Evolutionary conservation across 768 basidiomycete species (phyloP), one percentile per base, ranked within the genome.

Genomic region (Paxillus ammoniavirescens): DNA sequence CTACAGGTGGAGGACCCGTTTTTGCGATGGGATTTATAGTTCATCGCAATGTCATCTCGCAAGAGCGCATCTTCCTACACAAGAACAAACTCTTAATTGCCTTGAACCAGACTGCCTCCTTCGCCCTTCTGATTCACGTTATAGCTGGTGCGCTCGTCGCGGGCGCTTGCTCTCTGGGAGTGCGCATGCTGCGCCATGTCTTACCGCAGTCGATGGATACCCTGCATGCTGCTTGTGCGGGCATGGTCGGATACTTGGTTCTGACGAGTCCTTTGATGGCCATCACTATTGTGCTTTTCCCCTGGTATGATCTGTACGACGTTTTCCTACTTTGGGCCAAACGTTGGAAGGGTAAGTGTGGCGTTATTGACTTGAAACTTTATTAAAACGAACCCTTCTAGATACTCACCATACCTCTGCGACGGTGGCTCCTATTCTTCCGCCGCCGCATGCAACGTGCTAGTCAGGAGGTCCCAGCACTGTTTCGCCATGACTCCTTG

Each of bases 151-250:
- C 42, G 18, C 8, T 45, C 4, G 28, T 45, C 6, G 38, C 30
- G 18, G 47, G 45, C 18, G 46, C 46, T 5, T 41, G 47, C 12
- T 10, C 15, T 26, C 18, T 31, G 18, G 46, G 51, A 14, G 36
- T 23, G 18, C n/a, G 28, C 52, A 49, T 56, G 18, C 44, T 56
- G n/a, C 42, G 18, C 33, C 42, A 53, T 12, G 37, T 40, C 46
- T 31, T 33, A 8, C 23, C 37, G 10, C 18, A 48, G n/a, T 37
- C 49, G 35, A 45, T 53, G 21, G 51, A 56, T n/a, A 23, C 36
- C 30, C 2, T n/a, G n/a, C 52, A 33, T 12, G 56, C 42, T 44
- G 18, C n/a, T 18, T 28, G 26, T 17, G 50, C 36, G n/a, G 55
- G 42, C 18, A 31, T 45, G 13, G 40, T 56, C 21, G 50, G 55